Percentiles rank a stretch among this genome's conserved stretches.
Evolutionary conservation across 1,139 yeast species (phyloP).

Genomic region (Zhuliangozyma blackwelliae): DNA sequence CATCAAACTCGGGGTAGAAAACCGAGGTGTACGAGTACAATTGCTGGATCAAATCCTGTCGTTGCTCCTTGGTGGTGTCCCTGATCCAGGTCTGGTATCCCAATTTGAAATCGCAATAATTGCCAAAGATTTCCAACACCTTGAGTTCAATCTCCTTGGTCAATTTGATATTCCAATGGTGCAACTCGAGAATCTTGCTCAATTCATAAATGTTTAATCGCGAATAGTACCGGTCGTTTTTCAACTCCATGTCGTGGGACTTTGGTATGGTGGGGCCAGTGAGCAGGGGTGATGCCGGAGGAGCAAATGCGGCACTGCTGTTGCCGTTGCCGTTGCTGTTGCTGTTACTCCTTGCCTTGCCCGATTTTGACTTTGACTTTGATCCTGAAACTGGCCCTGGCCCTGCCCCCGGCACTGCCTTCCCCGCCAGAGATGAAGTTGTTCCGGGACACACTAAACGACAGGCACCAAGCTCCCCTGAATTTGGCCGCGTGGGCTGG

Average conservation of each 20-base stretch:
- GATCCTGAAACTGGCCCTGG: too few relatives aligned
- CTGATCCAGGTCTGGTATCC: conserved; percentile 82
- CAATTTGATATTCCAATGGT: conserved; percentile 18
- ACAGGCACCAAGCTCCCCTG: not conserved
- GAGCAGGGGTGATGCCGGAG: too few relatives aligned
- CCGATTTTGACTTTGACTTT: too few relatives aligned
- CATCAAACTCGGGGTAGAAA: conserved; percentile 48
- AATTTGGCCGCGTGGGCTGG: conserved; percentile 8
- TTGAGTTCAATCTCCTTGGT: conserved; percentile 46
- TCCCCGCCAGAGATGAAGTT: too few relatives aligned
- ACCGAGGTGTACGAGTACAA: conserved; percentile 44
- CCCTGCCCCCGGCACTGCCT: too few relatives aligned
- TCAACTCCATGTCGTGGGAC: conserved; percentile 4
- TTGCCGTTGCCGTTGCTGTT: too few relatives aligned
- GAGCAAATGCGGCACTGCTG: too few relatives aligned
- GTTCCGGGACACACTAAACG: too few relatives aligned
- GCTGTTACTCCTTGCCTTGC: too few relatives aligned
- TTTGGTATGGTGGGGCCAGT: conserved; percentile 1
- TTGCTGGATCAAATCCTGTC: conserved; percentile 46
- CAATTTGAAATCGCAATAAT: conserved; percentile 59
- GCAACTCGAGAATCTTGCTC: conserved; percentile 21
- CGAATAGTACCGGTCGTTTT: conserved; percentile 20
- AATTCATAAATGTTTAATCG: conserved; percentile 27
- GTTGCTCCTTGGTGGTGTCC: conserved; percentile 55
- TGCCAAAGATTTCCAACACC: conserved; percentile 53